Percentiles rank a stretch among this genome's conserved stretches.
Evolutionary conservation across 2,329 filamentous ascomycete genomes (phyloP).

Genomic region (Fusarium keratoplasticum): DNA sequence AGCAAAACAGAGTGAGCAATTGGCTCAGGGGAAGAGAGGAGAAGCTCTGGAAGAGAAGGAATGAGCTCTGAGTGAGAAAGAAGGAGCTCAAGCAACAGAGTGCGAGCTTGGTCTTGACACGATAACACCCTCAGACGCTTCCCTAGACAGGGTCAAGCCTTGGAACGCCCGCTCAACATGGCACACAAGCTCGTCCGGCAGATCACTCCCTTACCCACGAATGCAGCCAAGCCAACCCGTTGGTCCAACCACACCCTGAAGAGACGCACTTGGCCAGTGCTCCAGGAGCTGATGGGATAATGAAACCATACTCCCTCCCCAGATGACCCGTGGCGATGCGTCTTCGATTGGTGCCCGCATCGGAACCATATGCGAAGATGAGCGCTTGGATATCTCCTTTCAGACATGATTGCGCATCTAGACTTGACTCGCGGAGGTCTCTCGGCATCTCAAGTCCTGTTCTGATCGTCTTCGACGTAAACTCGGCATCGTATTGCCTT

Average conservation of each 20-base stretch:
- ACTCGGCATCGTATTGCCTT: neutral
- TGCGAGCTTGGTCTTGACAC: neutral
- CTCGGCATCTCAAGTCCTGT: conserved; percentile 36
- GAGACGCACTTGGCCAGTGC: neutral
- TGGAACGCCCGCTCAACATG: neutral
- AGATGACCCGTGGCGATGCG: conserved; percentile 26
- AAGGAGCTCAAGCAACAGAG: neutral
- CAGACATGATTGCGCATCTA: conserved; percentile 24
- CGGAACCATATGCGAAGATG: conserved; percentile 29
- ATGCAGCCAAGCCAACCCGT: conserved; percentile 31
- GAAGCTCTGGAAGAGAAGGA: neutral
- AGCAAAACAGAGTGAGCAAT: neutral
- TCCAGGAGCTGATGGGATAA: conserved; percentile 22
- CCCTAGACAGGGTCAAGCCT: neutral
- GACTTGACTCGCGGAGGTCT: conserved; percentile 22
- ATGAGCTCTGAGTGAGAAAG: neutral
- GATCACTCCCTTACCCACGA: conserved; percentile 20
- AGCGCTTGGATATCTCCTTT: conserved; percentile 26
- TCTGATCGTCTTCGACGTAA: neutral
- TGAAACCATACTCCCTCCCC: conserved; percentile 35
- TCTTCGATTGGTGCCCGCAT: conserved; percentile 43
- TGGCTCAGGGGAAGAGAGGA: neutral
- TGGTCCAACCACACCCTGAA: conserved; percentile 8
- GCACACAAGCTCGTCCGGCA: conserved; percentile 13
- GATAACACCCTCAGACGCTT: neutral